Evolutionary conservation across 2,329 filamentous ascomycete genomes (phyloP), one percentile per base, ranked within the genome.

Genomic region (Pezicula carpinea): DNA sequence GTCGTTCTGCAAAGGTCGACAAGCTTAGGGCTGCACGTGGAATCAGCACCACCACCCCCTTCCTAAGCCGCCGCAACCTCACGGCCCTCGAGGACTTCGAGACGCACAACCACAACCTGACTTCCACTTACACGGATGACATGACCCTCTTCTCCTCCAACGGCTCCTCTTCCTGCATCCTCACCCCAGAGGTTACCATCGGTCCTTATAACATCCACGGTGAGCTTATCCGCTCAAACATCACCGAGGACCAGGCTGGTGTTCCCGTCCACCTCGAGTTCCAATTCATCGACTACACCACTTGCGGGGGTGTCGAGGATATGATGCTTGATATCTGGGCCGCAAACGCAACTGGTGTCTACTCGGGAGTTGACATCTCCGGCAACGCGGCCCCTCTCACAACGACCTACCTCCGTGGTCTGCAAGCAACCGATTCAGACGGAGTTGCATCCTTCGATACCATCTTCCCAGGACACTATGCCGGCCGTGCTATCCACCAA

Each of bases 161-260:
- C 29, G 39, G 39, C 34, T 36, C 34, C 8, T 11, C 61, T 39
- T 68, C 70, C 17, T 78, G 75, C 52, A 63, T 76, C 23, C 63
- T 79, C 19, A 71, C 67, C 17, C 73, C 74, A 1, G 75, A 79
- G 55, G 71, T 72, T 17, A 76, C 70, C 13, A 67, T 76, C 55
- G 76, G 76, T 1, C 76, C 76, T n/a, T 79, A 77, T 64, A 79
- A 71, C 49, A 72, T 77, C 39, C 59, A 65, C 19, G 76, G 75
- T 29, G 74, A 79, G 56, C 66, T 71, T 41, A 62, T 79, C 47
- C 69, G 76, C 23, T 54, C 65, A 38, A 63, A 79, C 52, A 60
- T 79, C 32, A 66, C 63, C 22, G 73, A 77, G 31, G 63, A 64
- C 21, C 66, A 77, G 55, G 51, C 56, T 13, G 76, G 75, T 41